Conservation (phyloP, 176 grass and related monocot genomes). For the bread wheat (Triticum aestivum) region IWGSC_CS_RefSeq_v2.1 NC_057808.1:303740525-303741024, state of each 20-base stretch:
- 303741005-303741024: slow-evolving; percentile 8
- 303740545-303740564: slow-evolving; percentile 59
- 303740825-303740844: background rate
- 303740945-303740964: background rate
- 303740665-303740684: slow-evolving; percentile 68
- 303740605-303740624: slow-evolving; percentile 70
- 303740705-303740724: slow-evolving; percentile 65
- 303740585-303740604: slow-evolving; percentile 70
- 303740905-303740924: background rate
- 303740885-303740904: background rate
- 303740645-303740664: slow-evolving; percentile 58
- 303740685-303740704: slow-evolving; percentile 74
- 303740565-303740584: slow-evolving; percentile 57
- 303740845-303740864: background rate
- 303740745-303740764: slow-evolving; percentile 29
- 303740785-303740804: background rate
- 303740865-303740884: background rate
- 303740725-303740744: slow-evolving; percentile 43
- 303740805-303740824: background rate
- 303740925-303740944: background rate
- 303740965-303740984: background rate
- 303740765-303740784: slow-evolving; percentile 2
- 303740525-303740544: slow-evolving; percentile 71
- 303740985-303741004: background rate
- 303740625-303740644: slow-evolving; percentile 77